These are phyloP conservation scores for Fusarium keratoplasticum DNA, from an alignment of 2,329 filamentous ascomycete genomes.

Conservation along the genomic window DNA sequence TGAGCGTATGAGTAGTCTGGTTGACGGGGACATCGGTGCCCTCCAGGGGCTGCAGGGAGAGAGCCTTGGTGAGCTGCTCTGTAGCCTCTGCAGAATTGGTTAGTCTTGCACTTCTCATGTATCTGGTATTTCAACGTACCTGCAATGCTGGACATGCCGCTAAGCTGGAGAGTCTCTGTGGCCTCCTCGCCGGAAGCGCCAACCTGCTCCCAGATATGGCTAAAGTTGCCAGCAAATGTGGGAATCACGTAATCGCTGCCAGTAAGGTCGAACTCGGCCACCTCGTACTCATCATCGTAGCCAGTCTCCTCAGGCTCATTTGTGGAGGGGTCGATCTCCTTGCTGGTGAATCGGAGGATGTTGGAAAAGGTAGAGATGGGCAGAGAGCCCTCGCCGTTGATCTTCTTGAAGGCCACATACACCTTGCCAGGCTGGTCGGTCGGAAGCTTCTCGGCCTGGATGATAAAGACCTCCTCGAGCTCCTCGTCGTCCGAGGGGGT, in stretches of 20 bases:
- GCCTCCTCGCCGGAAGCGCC: constrained; percentile 90
- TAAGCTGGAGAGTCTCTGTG: constrained; percentile 89
- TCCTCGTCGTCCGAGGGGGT: constrained; percentile 85
- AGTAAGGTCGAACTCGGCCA: constrained; percentile 89
- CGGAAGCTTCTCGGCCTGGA: constrained; percentile 83
- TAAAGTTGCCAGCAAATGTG: constrained; percentile 93
- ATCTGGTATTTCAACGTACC: constrained; percentile 66
- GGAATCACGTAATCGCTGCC: constrained; percentile 96
- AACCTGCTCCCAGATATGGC: constrained; percentile 94
- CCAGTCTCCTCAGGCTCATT: constrained; percentile 90
- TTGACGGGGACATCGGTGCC: constrained; percentile 92
- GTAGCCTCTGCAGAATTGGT: constrained; percentile 77
- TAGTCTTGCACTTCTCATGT: constrained; percentile 21
- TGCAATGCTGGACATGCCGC: constrained; percentile 89
- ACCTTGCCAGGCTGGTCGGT: constrained; percentile 92
- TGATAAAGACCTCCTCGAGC: constrained; percentile 91
- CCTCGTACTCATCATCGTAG: constrained; percentile 98
- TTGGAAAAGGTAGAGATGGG: constrained; percentile 88
- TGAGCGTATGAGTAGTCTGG: constrained; percentile 91
- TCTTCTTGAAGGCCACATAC: constrained; percentile 93
- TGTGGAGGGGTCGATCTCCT: constrained; percentile 97
- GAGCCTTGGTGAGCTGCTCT: constrained; percentile 85
- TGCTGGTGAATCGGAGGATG: constrained; percentile 94
- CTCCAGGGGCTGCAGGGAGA: constrained; percentile 93
- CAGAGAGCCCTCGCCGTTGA: constrained; percentile 79